Evolutionary conservation across 306 rosid genomes (phyloP).

Genomic region (Crotalaria pallida): DNA sequence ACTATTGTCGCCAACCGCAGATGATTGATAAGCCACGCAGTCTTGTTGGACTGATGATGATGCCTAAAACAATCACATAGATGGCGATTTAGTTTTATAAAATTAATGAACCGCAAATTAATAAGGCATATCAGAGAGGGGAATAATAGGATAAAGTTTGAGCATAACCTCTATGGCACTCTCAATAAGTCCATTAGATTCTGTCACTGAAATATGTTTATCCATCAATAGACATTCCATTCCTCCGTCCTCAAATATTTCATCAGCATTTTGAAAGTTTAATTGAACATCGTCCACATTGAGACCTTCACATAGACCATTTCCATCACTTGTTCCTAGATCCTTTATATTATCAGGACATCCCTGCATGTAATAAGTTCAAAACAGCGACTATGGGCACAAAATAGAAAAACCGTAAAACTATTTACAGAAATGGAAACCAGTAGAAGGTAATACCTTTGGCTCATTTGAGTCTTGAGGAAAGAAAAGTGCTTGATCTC

Average conservation of each 20-base stretch:
- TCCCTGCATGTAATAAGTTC: constrained; percentile 38
- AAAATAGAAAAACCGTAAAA: too few species aligned
- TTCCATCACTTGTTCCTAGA: constrained; percentile 33
- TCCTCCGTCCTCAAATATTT: constrained; percentile 57
- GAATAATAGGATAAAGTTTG: constrained; percentile 8
- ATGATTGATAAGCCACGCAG: constrained; percentile 42
- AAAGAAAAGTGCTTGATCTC: constrained; percentile 38
- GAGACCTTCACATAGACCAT: constrained; percentile 46
- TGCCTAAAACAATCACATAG: constrained; percentile 42
- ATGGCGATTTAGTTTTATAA: constrained; percentile 17
- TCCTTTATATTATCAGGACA: constrained; percentile 43
- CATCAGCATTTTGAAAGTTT: constrained; percentile 40
- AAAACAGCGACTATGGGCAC: background rate
- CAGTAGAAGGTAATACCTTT: constrained; percentile 43
- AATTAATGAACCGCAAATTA: background rate
- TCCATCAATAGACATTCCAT: constrained; percentile 54
- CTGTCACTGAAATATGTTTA: constrained; percentile 49
- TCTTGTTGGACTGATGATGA: constrained; percentile 57
- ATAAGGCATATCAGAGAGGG: background rate
- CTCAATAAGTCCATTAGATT: constrained; percentile 48
- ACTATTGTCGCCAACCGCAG: constrained; percentile 35
- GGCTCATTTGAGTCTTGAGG: constrained; percentile 36
- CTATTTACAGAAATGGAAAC: background rate
- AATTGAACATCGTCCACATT: constrained; percentile 42
- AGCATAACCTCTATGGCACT: constrained; percentile 55